A percentile compares a stretch with the other conserved stretches of the same genome.
These are phyloP conservation scores for Solanum phureja DNA, from an alignment of 257 asterid genomes.

Conservation along the genomic window DNA sequence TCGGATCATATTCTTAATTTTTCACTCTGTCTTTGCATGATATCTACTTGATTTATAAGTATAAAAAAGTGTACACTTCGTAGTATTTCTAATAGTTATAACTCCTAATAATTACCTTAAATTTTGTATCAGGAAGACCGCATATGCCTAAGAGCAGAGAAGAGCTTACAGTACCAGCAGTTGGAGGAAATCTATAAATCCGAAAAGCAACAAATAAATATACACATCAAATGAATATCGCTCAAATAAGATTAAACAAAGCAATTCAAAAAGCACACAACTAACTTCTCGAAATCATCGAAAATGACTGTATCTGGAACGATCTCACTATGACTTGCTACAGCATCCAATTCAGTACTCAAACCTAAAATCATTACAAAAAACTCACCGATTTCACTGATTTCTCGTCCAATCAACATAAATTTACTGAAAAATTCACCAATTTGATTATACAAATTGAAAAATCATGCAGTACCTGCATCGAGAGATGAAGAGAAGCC, in stretches of 20 bases:
- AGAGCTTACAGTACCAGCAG: conserved; percentile 97
- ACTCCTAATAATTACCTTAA: conserved; percentile 45
- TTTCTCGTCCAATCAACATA: not conserved
- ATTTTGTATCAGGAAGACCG: conserved; percentile 85
- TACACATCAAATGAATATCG: not conserved
- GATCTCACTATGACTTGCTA: conserved; percentile 67
- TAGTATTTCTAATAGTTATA: not conserved
- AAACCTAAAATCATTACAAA: conserved; percentile 27
- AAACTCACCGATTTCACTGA: not conserved
- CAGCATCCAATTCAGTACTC: conserved; percentile 81
- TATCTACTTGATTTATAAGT: not conserved
- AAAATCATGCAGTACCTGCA: conserved; percentile 21
- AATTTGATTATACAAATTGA: not conserved
- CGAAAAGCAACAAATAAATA: not conserved
- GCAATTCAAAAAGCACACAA: not conserved
- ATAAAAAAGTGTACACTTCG: not conserved
- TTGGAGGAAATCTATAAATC: conserved; percentile 76
- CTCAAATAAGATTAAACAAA: not conserved
- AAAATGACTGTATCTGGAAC: conserved; percentile 95
- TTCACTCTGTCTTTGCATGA: not conserved
- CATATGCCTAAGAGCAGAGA: conserved; percentile 82
- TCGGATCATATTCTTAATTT: not conserved
- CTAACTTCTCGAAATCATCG: conserved; percentile 89
- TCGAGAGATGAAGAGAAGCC: conserved; percentile 57
- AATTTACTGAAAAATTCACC: not conserved